A percentile compares a stretch with the other conserved stretches of the same genome.
These are phyloP conservation scores for Euphrasia arctica DNA, from an alignment of 305 asterid genomes.

Conservation along the genomic window DNA sequence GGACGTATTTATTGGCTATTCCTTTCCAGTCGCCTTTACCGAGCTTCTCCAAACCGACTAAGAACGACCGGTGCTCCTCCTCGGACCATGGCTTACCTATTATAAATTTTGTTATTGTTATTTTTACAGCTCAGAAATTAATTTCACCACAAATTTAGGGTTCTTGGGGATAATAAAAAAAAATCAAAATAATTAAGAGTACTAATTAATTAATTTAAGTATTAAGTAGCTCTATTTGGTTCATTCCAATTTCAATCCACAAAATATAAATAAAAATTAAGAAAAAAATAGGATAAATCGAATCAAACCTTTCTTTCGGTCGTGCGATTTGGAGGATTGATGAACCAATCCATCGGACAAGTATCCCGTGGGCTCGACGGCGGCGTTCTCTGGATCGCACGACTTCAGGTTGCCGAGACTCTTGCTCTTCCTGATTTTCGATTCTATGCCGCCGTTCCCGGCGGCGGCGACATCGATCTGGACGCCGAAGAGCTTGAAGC, in stretches of 20 bases:
- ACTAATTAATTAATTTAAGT: not conserved
- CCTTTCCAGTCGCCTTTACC: slow-evolving; percentile 52
- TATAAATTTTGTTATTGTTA: not conserved
- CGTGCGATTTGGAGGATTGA: slow-evolving; percentile 19
- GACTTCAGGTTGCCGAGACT: slow-evolving; percentile 28
- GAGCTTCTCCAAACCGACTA: slow-evolving; percentile 34
- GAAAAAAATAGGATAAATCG: not conserved
- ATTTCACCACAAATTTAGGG: not conserved
- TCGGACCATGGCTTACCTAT: slow-evolving; percentile 42
- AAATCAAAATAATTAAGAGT: not conserved
- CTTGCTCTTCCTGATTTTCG: slow-evolving; percentile 26
- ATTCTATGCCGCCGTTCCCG: not conserved
- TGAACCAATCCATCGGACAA: slow-evolving; percentile 31
- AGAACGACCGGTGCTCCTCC: slow-evolving; percentile 40
- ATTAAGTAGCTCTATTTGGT: too few relatives aligned
- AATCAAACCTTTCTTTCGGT: slow-evolving; percentile 27
- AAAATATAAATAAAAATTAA: not conserved
- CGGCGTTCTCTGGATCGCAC: slow-evolving; percentile 16
- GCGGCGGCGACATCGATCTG: slow-evolving; percentile 21
- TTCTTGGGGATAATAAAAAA: not conserved
- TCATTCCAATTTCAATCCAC: too few relatives aligned
- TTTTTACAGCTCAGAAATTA: not conserved
- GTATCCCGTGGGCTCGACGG: slow-evolving; percentile 24
- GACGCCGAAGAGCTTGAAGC: slow-evolving; percentile 36
- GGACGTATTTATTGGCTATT: slow-evolving; percentile 36